These are phyloP conservation scores for Phlyctochytrium arcticum DNA, from an alignment of 192 early-diverging fungal genomes.

Conservation along the genomic window DNA sequence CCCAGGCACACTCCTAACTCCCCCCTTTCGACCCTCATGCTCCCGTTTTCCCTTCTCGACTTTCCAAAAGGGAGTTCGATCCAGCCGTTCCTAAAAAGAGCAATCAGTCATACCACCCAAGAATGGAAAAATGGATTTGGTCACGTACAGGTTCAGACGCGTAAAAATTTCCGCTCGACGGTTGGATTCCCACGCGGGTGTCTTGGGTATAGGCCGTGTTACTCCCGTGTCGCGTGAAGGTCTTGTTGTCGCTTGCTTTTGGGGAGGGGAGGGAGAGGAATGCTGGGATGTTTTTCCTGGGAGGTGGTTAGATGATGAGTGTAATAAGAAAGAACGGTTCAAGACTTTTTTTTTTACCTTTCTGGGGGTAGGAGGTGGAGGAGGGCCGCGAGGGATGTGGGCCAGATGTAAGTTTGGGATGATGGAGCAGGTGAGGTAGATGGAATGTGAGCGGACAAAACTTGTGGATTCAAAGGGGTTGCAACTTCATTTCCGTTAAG, in stretches of 20 bases:
- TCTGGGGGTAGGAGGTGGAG: not conserved
- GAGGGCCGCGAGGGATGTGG: not conserved
- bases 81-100: not conserved
- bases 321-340: no score
- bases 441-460: no score
- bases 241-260: not conserved
- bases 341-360: no score
- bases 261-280: not conserved
- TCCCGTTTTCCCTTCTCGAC: not conserved
- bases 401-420: not conserved
- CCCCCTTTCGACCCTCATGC: no score
- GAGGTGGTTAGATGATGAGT: not conserved
- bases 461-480: no score
- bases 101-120: not conserved
- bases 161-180: not conserved
- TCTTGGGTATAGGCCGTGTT: not conserved
- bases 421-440: no score
- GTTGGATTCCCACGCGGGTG: not conserved
- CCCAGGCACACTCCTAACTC: no score
- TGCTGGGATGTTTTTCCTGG: not conserved
- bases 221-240: not conserved
- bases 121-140: not conserved
- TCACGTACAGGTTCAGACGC: not conserved
- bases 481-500: no score
- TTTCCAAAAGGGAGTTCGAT: not conserved